Evolutionary conservation across 768 basidiomycete species (phyloP).

Genomic region (Porphyrellus cyaneotinctus): DNA sequence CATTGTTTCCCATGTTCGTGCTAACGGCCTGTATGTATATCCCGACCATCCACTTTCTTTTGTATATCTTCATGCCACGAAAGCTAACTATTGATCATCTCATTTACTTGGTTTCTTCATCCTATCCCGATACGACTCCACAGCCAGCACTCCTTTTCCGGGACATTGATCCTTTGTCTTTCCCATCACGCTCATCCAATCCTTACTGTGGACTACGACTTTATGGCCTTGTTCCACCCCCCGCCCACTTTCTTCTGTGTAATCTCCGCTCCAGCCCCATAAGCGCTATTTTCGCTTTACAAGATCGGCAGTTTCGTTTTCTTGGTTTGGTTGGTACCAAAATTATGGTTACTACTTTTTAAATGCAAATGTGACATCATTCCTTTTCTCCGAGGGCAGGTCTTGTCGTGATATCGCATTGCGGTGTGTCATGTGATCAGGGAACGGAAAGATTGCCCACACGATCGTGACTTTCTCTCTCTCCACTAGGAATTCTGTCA

Average conservation of each 20-base stretch:
- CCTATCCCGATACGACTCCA: conserved; percentile 14
- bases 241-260: conserved; percentile 12
- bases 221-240: conserved; percentile 15
- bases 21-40: conserved; percentile 5
- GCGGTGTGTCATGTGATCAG: conserved; percentile 26
- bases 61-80: conserved; percentile 19
- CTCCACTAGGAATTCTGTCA: background rate
- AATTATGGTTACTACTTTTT: conserved; percentile 13
- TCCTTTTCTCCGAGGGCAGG: background rate
- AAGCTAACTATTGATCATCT: conserved; percentile 15
- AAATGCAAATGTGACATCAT: conserved; percentile 26
- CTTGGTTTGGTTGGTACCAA: conserved; percentile 22
- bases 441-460: background rate
- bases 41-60: conserved; percentile 8
- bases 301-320: conserved; percentile 12
- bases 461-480: background rate
- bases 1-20: conserved; percentile 3
- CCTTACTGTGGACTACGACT: conserved; percentile 28
- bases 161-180: conserved; percentile 21
- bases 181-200: conserved; percentile 13
- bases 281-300: conserved; percentile 11
- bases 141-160: conserved; percentile 22
- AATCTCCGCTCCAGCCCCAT: conserved; percentile 5
- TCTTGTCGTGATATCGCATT: background rate
- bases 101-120: conserved; percentile 19